Conservation (phyloP, 2,329 filamentous ascomycete species). For the Pseudogymnoascus sp. region DNA sequence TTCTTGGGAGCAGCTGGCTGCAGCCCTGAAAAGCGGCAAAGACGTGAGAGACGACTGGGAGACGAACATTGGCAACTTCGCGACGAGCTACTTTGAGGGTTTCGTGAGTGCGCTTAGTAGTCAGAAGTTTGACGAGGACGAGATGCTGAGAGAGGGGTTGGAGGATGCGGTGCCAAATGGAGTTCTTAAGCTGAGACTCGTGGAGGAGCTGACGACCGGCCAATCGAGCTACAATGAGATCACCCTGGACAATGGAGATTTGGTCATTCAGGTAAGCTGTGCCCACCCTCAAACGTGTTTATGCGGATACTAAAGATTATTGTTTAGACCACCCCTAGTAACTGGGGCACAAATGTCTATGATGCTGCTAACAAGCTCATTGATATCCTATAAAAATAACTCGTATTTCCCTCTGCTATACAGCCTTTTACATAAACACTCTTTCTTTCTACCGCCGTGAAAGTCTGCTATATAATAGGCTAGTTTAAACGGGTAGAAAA, state of each 20-base stretch:
- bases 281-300: background rate
- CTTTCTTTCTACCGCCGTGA: too few relatives aligned
- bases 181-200: conserved; percentile 18
- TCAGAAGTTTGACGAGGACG: conserved; percentile 36
- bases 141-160: conserved; percentile 21
- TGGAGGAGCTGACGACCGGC: conserved; percentile 17
- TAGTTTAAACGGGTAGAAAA: background rate
- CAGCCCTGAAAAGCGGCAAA: conserved; percentile 32
- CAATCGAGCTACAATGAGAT: conserved; percentile 30
- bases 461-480: background rate
- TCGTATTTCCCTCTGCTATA: background rate
- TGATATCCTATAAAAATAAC: conserved; percentile 23
- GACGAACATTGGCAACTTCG: conserved; percentile 34
- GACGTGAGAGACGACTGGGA: conserved; percentile 36
- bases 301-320: conserved; percentile 12
- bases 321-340: conserved; percentile 28
- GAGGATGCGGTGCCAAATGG: conserved; percentile 18
- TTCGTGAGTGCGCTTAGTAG: conserved; percentile 35
- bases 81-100: conserved; percentile 37
- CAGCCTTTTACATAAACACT: background rate
- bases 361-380: conserved; percentile 30
- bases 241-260: conserved; percentile 39
- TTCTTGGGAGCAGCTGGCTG: conserved; percentile 39
- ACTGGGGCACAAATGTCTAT: conserved; percentile 33
- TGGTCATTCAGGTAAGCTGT: conserved; percentile 41